A percentile compares a stretch with the other conserved stretches of the same genome.
Evolutionary conservation across 257 asterid genomes (phyloP).

Genomic region (Striga asiatica): DNA sequence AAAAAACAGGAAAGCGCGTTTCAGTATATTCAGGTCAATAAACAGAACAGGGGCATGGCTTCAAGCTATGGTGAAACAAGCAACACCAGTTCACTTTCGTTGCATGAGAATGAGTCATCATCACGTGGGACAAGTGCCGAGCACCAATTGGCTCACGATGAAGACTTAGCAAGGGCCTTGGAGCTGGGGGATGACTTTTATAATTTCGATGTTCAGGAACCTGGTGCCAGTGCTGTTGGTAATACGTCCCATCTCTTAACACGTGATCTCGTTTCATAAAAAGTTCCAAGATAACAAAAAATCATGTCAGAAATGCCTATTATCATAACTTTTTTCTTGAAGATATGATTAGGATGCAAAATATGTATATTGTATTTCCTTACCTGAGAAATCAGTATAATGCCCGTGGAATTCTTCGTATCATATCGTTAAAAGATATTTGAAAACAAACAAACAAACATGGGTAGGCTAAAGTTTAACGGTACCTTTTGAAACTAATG

Average conservation of each 20-base stretch:
- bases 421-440: no score
- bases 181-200: conserved; percentile 67
- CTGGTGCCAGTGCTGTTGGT: conserved; percentile 34
- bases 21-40: conserved; percentile 41
- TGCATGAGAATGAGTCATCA: conserved; percentile 36
- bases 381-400: neutral
- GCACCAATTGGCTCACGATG: conserved; percentile 71
- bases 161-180: conserved; percentile 78
- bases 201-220: conserved; percentile 32
- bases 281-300: no score
- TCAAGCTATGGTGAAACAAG: conserved; percentile 40
- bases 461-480: no score
- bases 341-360: no score
- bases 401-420: no score
- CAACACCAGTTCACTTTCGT: conserved; percentile 21
- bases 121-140: conserved; percentile 26
- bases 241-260: conserved; percentile 12
- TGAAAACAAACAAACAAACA: no score
- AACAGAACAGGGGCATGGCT: conserved; percentile 22
- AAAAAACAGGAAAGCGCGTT: conserved; percentile 66
- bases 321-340: no score
- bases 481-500: no score
- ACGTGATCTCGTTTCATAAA: neutral
- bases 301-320: no score
- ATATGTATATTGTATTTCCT: neutral